Evolutionary conservation across 495 filamentous ascomycete genomes (phyloP).

Genomic region (Collariella sp.): DNA sequence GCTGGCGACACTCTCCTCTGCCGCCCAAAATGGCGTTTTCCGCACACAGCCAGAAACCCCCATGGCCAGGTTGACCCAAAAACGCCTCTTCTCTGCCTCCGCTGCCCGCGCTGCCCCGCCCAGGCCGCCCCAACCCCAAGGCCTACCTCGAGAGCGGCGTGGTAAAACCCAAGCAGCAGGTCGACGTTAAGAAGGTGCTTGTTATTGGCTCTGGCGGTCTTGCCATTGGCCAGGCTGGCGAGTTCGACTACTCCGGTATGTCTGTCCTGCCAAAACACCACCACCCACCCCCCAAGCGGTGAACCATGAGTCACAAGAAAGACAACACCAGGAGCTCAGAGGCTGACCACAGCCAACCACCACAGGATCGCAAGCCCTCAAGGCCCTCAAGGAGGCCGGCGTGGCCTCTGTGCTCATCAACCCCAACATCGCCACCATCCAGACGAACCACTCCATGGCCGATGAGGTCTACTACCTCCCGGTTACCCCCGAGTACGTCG

Average conservation of each 20-base stretch:
- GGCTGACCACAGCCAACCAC: slow-evolving; percentile 16
- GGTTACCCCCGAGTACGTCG: slow-evolving; percentile 90
- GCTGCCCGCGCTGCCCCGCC: slow-evolving; percentile 24
- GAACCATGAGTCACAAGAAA: slow-evolving; percentile 27
- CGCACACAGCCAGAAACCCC: slow-evolving; percentile 26
- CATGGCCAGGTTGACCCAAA: slow-evolving; percentile 24
- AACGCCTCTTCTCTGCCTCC: slow-evolving; percentile 35
- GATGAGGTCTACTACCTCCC: slow-evolving; percentile 99
- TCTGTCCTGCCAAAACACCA: slow-evolving; percentile 9
- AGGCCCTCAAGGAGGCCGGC: slow-evolving; percentile 94
- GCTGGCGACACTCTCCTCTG: slow-evolving; percentile 31
- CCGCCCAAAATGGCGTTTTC: slow-evolving; percentile 23
- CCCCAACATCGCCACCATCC: slow-evolving; percentile 97
- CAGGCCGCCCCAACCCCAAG: slow-evolving; percentile 69
- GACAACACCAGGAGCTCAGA: neutral
- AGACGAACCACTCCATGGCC: slow-evolving; percentile 89
- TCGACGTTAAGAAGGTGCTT: slow-evolving; percentile 97
- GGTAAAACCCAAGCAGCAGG: slow-evolving; percentile 62
- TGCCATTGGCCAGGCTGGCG: slow-evolving; percentile 95
- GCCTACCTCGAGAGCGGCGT: slow-evolving; percentile 82
- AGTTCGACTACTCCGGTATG: slow-evolving; percentile 96
- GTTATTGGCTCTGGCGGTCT: slow-evolving; percentile 93
- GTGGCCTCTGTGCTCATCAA: slow-evolving; percentile 96
- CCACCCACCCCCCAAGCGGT: slow-evolving; percentile 12
- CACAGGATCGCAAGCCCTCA: slow-evolving; percentile 86